Percentiles rank a stretch among this genome's conserved stretches.
phyloP scores from a whole-genome alignment of 441 rosid species.

The Bocquillonia castaneifolia region DNA sequence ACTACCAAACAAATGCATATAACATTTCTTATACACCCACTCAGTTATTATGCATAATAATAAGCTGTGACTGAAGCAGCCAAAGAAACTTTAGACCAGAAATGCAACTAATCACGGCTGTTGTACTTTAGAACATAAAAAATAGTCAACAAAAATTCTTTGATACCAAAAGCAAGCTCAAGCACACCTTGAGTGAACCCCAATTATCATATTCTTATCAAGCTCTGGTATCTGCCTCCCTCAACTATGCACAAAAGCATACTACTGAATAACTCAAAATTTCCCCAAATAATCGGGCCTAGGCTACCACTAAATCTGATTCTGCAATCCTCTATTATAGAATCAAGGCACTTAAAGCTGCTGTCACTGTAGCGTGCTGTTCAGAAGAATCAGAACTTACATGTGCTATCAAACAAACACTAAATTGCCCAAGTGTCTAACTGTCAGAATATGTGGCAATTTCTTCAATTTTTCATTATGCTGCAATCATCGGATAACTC shows the following conservation, averaged over 20 bases:
- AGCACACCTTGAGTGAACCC: background rate
- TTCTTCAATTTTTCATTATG: background rate
- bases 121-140: background rate
- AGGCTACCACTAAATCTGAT: background rate
- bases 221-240: background rate
- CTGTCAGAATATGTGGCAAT: too few species aligned
- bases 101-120: background rate
- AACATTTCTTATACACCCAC: background rate
- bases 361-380: background rate
- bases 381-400: background rate
- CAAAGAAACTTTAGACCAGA: background rate
- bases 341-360: background rate
- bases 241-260: background rate
- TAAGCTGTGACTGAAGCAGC: background rate
- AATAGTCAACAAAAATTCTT: background rate
- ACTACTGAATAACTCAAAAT: background rate
- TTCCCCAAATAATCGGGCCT: background rate
- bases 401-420: background rate
- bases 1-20: background rate
- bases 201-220: background rate
- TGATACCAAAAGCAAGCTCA: background rate
- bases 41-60: background rate
- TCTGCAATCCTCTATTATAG: background rate
- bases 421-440: background rate
- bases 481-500: background rate